Conservation (phyloP, 176 grass and related monocot genomes). For the Oryza punctata region DNA sequence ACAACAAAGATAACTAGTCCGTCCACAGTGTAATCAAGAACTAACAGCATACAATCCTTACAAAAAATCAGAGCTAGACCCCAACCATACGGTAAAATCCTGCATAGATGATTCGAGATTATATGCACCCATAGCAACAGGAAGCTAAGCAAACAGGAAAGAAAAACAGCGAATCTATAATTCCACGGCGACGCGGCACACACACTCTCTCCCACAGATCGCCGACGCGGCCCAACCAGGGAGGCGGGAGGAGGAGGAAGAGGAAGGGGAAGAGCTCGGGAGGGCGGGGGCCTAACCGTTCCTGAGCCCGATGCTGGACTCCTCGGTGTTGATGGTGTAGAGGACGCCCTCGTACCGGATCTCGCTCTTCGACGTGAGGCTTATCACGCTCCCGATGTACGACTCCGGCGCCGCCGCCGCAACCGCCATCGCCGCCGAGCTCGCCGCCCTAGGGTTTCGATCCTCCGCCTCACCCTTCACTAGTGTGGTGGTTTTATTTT, state of each 20-base stretch:
- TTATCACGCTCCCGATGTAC: slow-evolving; percentile 90
- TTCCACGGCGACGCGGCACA: background rate
- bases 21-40: background rate
- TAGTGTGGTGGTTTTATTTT: background rate
- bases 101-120: background rate
- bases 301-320: slow-evolving; percentile 88
- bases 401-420: slow-evolving; percentile 51
- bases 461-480: background rate
- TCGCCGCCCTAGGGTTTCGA: slow-evolving; percentile 46
- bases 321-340: slow-evolving; percentile 96
- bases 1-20: background rate
- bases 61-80: background rate
- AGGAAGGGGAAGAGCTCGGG: no score
- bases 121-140: background rate
- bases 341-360: slow-evolving; percentile 96
- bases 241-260: background rate
- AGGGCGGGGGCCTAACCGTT: slow-evolving; percentile 50
- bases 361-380: slow-evolving; percentile 94
- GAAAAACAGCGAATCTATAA: background rate
- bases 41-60: background rate
- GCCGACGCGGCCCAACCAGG: background rate
- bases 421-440: slow-evolving; percentile 10
- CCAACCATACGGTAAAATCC: background rate
- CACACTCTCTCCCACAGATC: background rate
- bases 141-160: background rate